Base-by-base conservation (phyloP, 768 basidiomycete genomes). In the Dictyophora rubrovolvata region DNA sequence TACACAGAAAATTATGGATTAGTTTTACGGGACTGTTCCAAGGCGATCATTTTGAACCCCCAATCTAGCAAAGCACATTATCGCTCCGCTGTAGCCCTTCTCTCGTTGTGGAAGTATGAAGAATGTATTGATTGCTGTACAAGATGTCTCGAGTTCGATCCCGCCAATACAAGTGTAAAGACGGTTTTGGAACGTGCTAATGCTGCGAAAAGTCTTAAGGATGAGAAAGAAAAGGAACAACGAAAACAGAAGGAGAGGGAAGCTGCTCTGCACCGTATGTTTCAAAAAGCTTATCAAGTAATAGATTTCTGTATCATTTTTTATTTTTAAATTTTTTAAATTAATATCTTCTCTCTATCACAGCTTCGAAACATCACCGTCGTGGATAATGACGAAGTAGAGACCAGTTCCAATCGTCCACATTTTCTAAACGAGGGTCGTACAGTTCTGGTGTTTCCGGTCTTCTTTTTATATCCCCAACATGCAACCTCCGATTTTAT, bases 401-500 rank as follows among this genome's bases (percentile, higher is more conserved):
- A 76, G 42, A 74, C 74, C 55, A 83, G 79, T 65, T 82, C 82
- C 7, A 84, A 81, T 66, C 70, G 72, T 54, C 84, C 89, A 8
- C 78, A 80, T 57, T 86, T 87, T 65, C 85, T 87, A 66, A 68
- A 78, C 2, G 82, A 86, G 61, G 23, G 72, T 65, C 63, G 77
- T 63, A 68, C 70, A 61, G 84, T 83, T 0, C 77, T 95, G 12
- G 71, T 95, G 62, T 69, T 96, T 68, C 95, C 96, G 1, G 85
- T 87, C 47, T 90, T 96, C 75, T 87, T 98, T 72, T 78, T 97
- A 61, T 96, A 97, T 71, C 96, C 96, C 6, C 86, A 92, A 68
- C 78, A 93, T 63, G 82, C 85, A 11, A 91, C 83, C 5, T 91
- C 94, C 28, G 96, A 99, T 71, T 78, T 94, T 60, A 87, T 97